Evolutionary conservation across 1,284 basidiomycete genomes (phyloP).

Genomic region (Lentinula novae-zelandiae): DNA sequence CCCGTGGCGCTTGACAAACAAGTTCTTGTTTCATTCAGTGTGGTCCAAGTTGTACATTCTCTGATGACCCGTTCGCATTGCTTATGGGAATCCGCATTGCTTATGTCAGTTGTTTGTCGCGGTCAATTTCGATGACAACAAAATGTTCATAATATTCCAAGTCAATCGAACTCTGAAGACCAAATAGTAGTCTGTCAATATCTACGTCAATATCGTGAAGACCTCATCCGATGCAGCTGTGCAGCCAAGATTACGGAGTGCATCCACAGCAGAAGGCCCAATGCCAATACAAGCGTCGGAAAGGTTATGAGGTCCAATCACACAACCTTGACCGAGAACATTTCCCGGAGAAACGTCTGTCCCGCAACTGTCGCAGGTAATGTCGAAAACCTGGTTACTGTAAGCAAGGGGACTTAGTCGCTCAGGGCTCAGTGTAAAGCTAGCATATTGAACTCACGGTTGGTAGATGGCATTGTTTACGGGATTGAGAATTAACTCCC

Average conservation of each 20-base stretch:
- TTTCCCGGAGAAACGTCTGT: constrained; percentile 3
- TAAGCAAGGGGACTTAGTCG: not conserved
- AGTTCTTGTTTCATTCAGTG: too few species aligned
- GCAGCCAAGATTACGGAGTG: not conserved
- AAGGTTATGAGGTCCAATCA: not conserved
- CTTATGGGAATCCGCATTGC: too few species aligned
- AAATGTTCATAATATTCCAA: too few species aligned
- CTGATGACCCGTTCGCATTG: too few species aligned
- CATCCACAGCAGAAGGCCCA: not conserved
- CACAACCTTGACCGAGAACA: not conserved
- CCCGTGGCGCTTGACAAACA: too few species aligned
- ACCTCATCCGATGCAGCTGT: not conserved
- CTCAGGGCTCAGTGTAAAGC: not conserved
- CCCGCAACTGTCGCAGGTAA: not conserved
- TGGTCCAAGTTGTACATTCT: too few species aligned
- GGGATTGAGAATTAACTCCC: not conserved
- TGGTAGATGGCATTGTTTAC: not conserved
- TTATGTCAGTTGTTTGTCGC: too few species aligned
- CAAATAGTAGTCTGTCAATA: not conserved
- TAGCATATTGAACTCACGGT: not conserved
- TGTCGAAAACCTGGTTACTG: constrained; percentile 7
- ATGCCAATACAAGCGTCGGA: constrained; percentile 2
- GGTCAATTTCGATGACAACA: too few species aligned
- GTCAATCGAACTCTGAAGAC: not conserved
- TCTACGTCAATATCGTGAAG: not conserved